Conservation (phyloP, 805 yeast species). For the Yamadazyma kitorensis region DNA sequence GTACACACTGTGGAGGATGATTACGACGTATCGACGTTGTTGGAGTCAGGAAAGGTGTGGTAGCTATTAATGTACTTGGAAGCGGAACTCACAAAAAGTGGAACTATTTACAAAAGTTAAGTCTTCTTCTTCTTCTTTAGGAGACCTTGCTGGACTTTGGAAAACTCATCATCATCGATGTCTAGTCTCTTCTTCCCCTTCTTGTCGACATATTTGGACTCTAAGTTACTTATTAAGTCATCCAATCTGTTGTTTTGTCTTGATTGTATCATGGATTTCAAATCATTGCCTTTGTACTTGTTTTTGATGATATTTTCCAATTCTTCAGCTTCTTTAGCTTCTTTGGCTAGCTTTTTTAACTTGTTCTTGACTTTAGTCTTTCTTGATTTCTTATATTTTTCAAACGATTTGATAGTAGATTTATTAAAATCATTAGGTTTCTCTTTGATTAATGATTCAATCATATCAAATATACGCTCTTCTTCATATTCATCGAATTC, state of each 20-base stretch:
- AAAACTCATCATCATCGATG: slow-evolving; percentile 51
- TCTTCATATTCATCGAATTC: slow-evolving; percentile 62
- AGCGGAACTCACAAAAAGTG: no score
- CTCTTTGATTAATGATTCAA: slow-evolving; percentile 41
- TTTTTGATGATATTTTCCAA: slow-evolving; percentile 38
- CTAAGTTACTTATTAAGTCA: slow-evolving; percentile 44
- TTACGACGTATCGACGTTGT: no score
- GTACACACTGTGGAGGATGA: no score
- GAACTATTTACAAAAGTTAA: no score
- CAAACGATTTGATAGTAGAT: slow-evolving; percentile 41
- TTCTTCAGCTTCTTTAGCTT: slow-evolving; percentile 61
- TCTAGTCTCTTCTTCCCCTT: slow-evolving; percentile 39
- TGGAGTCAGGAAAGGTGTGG: no score
- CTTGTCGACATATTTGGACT: slow-evolving; percentile 46
- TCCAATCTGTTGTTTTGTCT: slow-evolving; percentile 45
- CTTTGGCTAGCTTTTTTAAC: slow-evolving; percentile 52
- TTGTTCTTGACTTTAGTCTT: slow-evolving; percentile 46
- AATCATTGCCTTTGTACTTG: slow-evolving; percentile 39
- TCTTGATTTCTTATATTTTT: slow-evolving; percentile 49
- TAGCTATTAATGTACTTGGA: no score
- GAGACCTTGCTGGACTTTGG: slow-evolving; percentile 39
- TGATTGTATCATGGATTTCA: slow-evolving; percentile 48
- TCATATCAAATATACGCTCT: slow-evolving; percentile 51
- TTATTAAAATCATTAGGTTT: slow-evolving; percentile 32
- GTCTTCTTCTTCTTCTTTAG: slow-evolving; percentile 23